Evolutionary conservation across 331 rosid species (phyloP), one percentile per base, ranked within the genome.

Genomic region (Pyracantha coccinea): DNA sequence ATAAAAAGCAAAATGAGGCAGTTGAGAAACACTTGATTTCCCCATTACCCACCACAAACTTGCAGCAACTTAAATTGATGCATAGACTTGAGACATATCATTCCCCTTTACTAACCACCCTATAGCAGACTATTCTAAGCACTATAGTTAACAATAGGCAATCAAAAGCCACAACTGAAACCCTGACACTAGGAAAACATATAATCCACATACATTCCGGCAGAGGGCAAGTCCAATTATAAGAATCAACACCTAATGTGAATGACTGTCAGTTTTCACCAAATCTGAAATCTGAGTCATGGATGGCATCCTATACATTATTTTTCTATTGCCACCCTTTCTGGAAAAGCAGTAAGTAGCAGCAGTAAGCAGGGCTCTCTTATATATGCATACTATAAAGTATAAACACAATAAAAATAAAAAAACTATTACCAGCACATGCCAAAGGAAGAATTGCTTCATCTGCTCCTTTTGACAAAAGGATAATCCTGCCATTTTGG

Each of bases 401-500:
- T 16, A 78, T 12, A 55, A 19, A 10, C 28, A 57, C 68, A 67
- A 14, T 19, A n/a, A 58, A 38, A 25, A 23, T 32, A 41, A 41
- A 12, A 12, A 41, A 41, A 69, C 4, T 32, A 25, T 80, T 82
- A 92, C 99, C 97, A 58, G 91, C 64, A 72, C 68, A 73, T 53
- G 96, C 91, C 85, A 75, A 64, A 68, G 97, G 99, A 76, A 94
- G 92, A 82, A 94, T 87, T 72, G 97, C 91, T 85, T 94, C 99
- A 74, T 94, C 99, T 71, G 99, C 99, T 78, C 99, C 99, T 84
- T 94, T 94, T 7, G 97, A 86, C 75, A 94, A 68, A 61, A 94
- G 97, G 53, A 90, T 80, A 77, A 94, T 90, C 86, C 86, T 90
- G 58, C 92, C 99, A 81, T 84, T 94, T 83, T 89, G 89, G 86